Evolutionary conservation across 371 early-diverging fungal species (phyloP), one percentile per base, ranked within the genome.

Genomic region (Fennellomyces sp.): DNA sequence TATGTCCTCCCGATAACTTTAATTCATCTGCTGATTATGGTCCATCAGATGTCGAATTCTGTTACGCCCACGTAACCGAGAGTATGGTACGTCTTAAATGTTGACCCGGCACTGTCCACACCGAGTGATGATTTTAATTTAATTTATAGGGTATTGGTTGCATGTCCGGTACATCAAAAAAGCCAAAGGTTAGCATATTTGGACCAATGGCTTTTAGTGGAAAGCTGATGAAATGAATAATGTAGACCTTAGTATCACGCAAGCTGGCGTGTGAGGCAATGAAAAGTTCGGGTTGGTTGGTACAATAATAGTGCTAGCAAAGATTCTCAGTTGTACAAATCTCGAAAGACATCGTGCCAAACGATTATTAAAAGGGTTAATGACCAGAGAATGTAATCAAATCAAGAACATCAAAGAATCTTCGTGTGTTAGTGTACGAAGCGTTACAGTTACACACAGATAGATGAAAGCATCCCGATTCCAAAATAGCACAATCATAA

Each of bases 51-150:
- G 13, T 75, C 4, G 87, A 87, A 29, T 78, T 85, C 59, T 78
- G 81, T 69, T 84, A 75, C 64, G 83, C 76, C 2, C 85, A 83
- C 63, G 75, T 78, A 1, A 85, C 87, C 3, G 64, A 73, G 15
- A 85, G 81, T 28, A 87, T 87, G 87, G 86, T 86, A 73, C 39
- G 64, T 55, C 12, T 4, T 28, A 27, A 25, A 17, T n/a, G 11
- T 35, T n/a, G n/a, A n/a, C n/a, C n/a, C n/a, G n/a, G n/a, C 21
- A 15, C 7, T 23, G 5, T n/a, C 15, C 48, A 27, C 11, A 30
- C 36, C 13, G 2, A 8, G n/a, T n/a, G n/a, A n/a, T n/a, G n/a
- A n/a, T 11, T 13, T 55, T 29, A 15, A 39, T 30, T 50, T 11
- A 25, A 23, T 13, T 28, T 31, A 19, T 55, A 83, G 81, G 84